Conservation (phyloP, 192 early-diverging fungal species). For the Coemansia sp. region DNA sequence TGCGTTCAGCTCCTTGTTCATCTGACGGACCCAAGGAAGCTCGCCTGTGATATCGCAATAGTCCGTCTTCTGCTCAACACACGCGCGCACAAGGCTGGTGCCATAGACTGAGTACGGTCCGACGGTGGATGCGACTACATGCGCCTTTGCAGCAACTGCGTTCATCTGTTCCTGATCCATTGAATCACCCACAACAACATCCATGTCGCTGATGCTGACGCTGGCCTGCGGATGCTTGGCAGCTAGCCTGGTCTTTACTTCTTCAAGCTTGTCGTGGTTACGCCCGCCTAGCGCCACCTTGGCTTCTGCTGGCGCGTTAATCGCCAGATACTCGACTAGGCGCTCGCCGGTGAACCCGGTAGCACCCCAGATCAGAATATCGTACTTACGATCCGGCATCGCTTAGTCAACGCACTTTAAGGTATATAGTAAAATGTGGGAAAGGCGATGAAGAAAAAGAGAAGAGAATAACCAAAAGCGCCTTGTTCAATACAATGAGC, state of each 20-base stretch:
- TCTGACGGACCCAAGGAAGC: slow-evolving; percentile 61
- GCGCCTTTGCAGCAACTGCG: slow-evolving; percentile 61
- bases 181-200: slow-evolving; percentile 73
- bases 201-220: slow-evolving; percentile 32
- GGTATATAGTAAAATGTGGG: too few relatives aligned
- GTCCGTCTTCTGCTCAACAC: slow-evolving; percentile 62
- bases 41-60: slow-evolving; percentile 95
- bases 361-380: slow-evolving; percentile 72
- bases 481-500: too few relatives aligned
- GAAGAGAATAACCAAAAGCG: too few relatives aligned
- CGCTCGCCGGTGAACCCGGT: slow-evolving; percentile 82
- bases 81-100: slow-evolving; percentile 58
- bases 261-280: slow-evolving; percentile 65
- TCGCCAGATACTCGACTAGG: slow-evolving; percentile 67
- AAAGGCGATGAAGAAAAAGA: too few relatives aligned
- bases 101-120: slow-evolving; percentile 81
- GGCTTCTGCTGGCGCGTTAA: slow-evolving; percentile 54
- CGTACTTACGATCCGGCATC: slow-evolving; percentile 59
- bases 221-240: slow-evolving; percentile 45
- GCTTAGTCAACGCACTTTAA: background rate
- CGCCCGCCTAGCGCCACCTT: slow-evolving; percentile 84
- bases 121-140: slow-evolving; percentile 80
- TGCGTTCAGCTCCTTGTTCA: slow-evolving; percentile 70
- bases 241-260: slow-evolving; percentile 57
- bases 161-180: slow-evolving; percentile 63